These are phyloP conservation scores for Cercospora zeae-maydis DNA, from an alignment of 2,329 filamentous ascomycete species.

Conservation along the genomic window DNA sequence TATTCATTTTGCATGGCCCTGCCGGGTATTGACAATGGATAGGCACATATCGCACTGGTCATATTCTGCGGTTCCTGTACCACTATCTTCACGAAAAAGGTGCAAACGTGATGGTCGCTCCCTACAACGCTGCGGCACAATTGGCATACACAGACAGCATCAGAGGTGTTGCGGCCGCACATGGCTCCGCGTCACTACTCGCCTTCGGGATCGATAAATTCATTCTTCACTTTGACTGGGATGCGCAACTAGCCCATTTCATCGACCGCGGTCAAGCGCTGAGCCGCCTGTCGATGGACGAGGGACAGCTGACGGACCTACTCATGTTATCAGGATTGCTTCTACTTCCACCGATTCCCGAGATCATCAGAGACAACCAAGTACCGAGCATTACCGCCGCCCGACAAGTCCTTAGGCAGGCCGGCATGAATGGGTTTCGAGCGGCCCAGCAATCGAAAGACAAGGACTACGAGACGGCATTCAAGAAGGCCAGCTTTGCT, in stretches of 20 bases:
- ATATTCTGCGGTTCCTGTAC: conserved; percentile 74
- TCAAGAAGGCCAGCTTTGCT: conserved; percentile 77
- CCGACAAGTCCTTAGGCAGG: conserved; percentile 67
- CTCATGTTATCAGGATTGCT: conserved; percentile 57
- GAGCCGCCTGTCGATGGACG: conserved; percentile 61
- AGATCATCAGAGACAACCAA: conserved; percentile 53
- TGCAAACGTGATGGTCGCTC: conserved; percentile 76
- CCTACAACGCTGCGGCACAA: conserved; percentile 80
- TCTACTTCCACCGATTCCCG: conserved; percentile 63
- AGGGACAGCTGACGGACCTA: conserved; percentile 71
- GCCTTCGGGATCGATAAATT: conserved; percentile 78
- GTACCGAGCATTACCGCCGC: conserved; percentile 66
- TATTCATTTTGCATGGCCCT: background rate
- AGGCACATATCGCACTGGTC: conserved; percentile 69
- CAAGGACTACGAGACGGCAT: conserved; percentile 80
- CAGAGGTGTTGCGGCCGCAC: conserved; percentile 68
- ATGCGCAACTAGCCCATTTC: conserved; percentile 59
- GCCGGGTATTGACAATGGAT: conserved; percentile 21
- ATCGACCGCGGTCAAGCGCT: conserved; percentile 59
- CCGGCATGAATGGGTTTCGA: conserved; percentile 64
- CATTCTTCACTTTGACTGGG: conserved; percentile 67
- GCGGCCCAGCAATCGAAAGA: conserved; percentile 76
- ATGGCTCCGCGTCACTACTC: conserved; percentile 79
- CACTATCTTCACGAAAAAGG: conserved; percentile 64
- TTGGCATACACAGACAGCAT: conserved; percentile 75